Evolutionary conservation across 116 monocot genomes (phyloP).

Genomic region (Papilionanthe hybrid): DNA sequence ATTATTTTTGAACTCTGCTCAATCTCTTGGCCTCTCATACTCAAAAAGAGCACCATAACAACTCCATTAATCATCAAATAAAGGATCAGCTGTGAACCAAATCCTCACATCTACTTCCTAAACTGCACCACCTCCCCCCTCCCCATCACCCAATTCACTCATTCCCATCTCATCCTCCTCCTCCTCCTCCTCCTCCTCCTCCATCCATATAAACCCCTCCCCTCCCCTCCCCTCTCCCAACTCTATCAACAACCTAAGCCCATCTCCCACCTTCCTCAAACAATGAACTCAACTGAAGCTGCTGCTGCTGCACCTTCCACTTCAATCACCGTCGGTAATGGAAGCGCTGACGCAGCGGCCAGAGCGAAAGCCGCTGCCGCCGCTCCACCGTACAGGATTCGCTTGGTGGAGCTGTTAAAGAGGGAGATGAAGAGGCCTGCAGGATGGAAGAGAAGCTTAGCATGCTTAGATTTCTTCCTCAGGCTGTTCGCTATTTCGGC

Average conservation of each 20-base stretch:
- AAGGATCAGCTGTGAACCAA: neutral
- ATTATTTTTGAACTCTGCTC: too few relatives aligned
- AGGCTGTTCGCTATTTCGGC: slow-evolving; percentile 49
- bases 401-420: slow-evolving; percentile 8
- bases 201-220: neutral
- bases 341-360: neutral
- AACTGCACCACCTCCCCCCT: slow-evolving; percentile 1
- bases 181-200: neutral
- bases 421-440: neutral
- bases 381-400: slow-evolving; percentile 4
- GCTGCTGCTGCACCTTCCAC: neutral
- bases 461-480: slow-evolving; percentile 55
- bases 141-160: neutral
- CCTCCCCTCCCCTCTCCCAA: too few relatives aligned
- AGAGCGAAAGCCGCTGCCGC: neutral
- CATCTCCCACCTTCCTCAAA: neutral
- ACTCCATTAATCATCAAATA: neutral
- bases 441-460: slow-evolving; percentile 56
- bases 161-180: neutral
- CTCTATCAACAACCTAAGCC: too few relatives aligned
- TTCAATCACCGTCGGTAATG: slow-evolving; percentile 9
- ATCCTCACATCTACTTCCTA: neutral
- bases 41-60: too few relatives aligned
- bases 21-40: too few relatives aligned
- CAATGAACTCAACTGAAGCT: slow-evolving; percentile 18